A percentile compares a stretch with the other conserved stretches of the same genome.
Conservation (phyloP, 2,329 filamentous ascomycete genomes). For the Sclerotinia sclerotiorum region DNA sequence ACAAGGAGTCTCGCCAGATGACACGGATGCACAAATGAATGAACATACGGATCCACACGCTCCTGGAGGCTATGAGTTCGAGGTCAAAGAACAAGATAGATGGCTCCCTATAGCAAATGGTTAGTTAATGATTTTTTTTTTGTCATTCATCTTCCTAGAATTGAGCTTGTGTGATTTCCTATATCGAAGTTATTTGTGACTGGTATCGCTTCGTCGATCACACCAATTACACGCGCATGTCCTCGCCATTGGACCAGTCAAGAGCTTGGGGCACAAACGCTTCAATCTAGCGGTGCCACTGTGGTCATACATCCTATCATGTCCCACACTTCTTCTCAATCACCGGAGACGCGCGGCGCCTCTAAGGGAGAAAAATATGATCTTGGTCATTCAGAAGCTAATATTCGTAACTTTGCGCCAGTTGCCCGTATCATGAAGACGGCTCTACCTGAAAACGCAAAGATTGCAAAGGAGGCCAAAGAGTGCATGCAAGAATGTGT, state of each 20-base stretch:
- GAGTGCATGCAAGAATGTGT: constrained; percentile 99
- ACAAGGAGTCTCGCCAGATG: constrained; percentile 87
- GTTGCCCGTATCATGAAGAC: constrained; percentile 99
- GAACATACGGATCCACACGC: constrained; percentile 45
- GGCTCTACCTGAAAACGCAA: constrained; percentile 94
- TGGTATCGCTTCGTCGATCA: constrained; percentile 52
- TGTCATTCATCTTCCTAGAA: constrained; percentile 45
- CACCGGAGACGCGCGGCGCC: constrained; percentile 49
- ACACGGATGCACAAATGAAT: constrained; percentile 90
- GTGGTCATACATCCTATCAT: constrained; percentile 47
- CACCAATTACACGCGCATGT: constrained; percentile 44
- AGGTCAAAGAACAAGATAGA: constrained; percentile 99
- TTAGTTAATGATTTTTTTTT: constrained; percentile 58
- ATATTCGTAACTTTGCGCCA: constrained; percentile 91
- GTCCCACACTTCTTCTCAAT: constrained; percentile 56
- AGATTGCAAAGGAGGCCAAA: constrained; percentile 98
- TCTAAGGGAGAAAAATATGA: constrained; percentile 44
- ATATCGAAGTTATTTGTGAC: constrained; percentile 41
- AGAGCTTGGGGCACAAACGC: constrained; percentile 38
- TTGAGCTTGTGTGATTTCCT: constrained; percentile 53
- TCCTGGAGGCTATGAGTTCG: constrained; percentile 78
- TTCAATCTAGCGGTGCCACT: constrained; percentile 38
- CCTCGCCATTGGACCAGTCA: constrained; percentile 38
- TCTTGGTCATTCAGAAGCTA: constrained; percentile 65
- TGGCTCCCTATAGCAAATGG: constrained; percentile 99